Conservation (phyloP, 805 yeast species). For the Lipomyces orientalis region DNA sequence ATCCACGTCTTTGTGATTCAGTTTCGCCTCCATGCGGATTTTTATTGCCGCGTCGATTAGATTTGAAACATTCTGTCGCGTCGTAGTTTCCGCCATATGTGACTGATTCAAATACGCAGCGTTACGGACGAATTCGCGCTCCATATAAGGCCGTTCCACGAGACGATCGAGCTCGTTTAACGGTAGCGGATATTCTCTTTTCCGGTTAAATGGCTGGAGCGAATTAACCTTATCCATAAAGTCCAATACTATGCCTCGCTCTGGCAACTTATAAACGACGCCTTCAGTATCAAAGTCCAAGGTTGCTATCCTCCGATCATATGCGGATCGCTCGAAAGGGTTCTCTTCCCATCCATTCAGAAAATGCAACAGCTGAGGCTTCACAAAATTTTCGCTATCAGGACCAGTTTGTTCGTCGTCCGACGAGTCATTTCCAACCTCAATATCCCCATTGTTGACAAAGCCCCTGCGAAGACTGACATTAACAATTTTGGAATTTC, state of each 20-base stretch:
- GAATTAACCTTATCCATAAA: constrained; percentile 61
- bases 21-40: neutral
- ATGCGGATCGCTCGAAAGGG: constrained; percentile 18
- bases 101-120: constrained; percentile 39
- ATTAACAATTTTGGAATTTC: constrained; percentile 58
- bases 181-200: constrained; percentile 5
- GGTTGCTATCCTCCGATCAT: constrained; percentile 36
- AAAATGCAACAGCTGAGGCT: constrained; percentile 31
- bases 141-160: constrained; percentile 29
- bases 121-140: constrained; percentile 35
- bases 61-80: constrained; percentile 25
- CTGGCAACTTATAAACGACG: constrained; percentile 69
- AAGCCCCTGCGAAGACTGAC: constrained; percentile 60
- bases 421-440: constrained; percentile 52
- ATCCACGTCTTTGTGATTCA: neutral
- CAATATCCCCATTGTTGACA: constrained; percentile 63
- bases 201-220: constrained; percentile 20
- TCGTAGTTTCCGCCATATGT: constrained; percentile 29
- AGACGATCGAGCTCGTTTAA: constrained; percentile 30
- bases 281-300: constrained; percentile 48
- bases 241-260: constrained; percentile 69
- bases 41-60: constrained; percentile 31
- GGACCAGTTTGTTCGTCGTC: constrained; percentile 46
- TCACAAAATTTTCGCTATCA: constrained; percentile 24
- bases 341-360: constrained; percentile 29